Conservation (phyloP, 345 rosid genomes). For the Camelina hispida region DNA sequence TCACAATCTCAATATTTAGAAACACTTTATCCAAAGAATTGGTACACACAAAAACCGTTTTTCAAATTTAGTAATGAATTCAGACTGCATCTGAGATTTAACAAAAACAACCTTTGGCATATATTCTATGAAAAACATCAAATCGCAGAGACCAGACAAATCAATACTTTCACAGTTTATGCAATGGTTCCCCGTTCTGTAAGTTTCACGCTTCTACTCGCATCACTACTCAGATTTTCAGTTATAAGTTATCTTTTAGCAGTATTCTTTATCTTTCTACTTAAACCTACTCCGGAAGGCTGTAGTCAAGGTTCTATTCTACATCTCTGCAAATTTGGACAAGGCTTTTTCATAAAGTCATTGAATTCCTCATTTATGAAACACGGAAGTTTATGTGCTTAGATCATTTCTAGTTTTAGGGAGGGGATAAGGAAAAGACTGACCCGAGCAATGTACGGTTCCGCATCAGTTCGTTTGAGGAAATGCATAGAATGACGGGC, state of each 20-base stretch:
- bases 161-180: background rate
- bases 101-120: background rate
- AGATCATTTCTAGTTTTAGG: background rate
- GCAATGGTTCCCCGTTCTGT: background rate
- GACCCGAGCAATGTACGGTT: slow-evolving; percentile 83
- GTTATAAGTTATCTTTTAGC: background rate
- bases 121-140: background rate
- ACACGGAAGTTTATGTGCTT: background rate
- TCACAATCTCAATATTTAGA: slow-evolving; percentile 9
- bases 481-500: slow-evolving; percentile 90
- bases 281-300: background rate
- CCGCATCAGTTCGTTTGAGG: slow-evolving; percentile 91
- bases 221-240: background rate
- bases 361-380: background rate
- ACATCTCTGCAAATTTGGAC: background rate
- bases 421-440: slow-evolving; percentile 30
- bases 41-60: background rate
- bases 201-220: background rate
- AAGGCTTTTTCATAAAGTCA: background rate
- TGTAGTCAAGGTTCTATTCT: background rate
- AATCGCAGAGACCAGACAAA: background rate
- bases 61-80: background rate
- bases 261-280: background rate
- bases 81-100: background rate
- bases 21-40: background rate